Evolutionary conservation across 2,329 filamentous ascomycete genomes (phyloP).

Genomic region (Amauroascus verrucosus): DNA sequence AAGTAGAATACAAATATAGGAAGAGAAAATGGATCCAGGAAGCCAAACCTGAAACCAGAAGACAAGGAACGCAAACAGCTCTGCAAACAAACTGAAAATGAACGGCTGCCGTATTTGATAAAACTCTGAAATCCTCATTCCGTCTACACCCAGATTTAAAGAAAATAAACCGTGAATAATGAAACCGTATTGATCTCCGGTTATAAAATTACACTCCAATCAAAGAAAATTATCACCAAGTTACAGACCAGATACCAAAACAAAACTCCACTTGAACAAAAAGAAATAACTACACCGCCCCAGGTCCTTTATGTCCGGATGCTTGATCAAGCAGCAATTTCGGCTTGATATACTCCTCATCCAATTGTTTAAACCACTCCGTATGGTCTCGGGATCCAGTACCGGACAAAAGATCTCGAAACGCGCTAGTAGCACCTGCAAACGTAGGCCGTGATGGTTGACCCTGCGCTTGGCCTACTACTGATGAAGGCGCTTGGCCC

Average conservation of each 20-base stretch:
- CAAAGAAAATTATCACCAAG: background rate
- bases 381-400: slow-evolving; percentile 70
- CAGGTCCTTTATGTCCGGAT: slow-evolving; percentile 35
- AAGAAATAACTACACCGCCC: slow-evolving; percentile 25
- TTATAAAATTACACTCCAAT: background rate
- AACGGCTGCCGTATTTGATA: too few relatives aligned
- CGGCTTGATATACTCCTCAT: slow-evolving; percentile 94
- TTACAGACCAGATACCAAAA: background rate
- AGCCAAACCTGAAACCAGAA: too few relatives aligned
- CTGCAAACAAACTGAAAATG: too few relatives aligned
- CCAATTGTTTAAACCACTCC: slow-evolving; percentile 79
- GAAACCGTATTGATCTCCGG: background rate
- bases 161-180: background rate
- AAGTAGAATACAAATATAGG: too few relatives aligned
- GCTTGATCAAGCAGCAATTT: slow-evolving; percentile 68
- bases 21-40: too few relatives aligned
- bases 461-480: background rate
- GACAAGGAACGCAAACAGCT: too few relatives aligned
- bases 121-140: background rate
- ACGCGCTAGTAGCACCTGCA: slow-evolving; percentile 63
- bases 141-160: background rate
- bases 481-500: slow-evolving; percentile 2
- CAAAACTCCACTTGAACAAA: background rate
- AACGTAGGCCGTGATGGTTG: slow-evolving; percentile 22
- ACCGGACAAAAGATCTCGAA: slow-evolving; percentile 67